Percentiles rank a stretch among this genome's conserved stretches.
Evolutionary conservation across 2,329 filamentous ascomycete genomes (phyloP).

Genomic region (Ophiocordyceps sinensis): DNA sequence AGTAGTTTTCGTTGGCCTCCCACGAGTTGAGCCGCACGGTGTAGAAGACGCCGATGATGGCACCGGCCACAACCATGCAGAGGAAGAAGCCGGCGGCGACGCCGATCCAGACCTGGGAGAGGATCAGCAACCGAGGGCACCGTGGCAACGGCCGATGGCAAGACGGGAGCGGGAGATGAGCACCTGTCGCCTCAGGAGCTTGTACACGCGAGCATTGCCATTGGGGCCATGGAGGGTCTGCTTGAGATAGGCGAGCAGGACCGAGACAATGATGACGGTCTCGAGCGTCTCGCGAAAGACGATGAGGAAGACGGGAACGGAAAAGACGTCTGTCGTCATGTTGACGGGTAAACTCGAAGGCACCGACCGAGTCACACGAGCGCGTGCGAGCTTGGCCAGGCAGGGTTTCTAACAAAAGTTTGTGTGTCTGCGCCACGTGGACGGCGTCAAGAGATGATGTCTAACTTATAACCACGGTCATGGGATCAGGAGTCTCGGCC

Average conservation of each 20-base stretch:
- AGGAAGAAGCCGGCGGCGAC: conserved; percentile 46
- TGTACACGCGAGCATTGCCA: conserved; percentile 48
- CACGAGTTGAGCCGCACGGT: conserved; percentile 51
- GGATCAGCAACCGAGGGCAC: background rate
- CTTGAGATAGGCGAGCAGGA: conserved; percentile 75
- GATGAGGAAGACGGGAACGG: conserved; percentile 77
- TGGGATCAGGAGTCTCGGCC: too few species aligned
- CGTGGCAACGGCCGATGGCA: conserved; percentile 21
- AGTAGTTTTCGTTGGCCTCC: conserved; percentile 56
- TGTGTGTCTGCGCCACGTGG: background rate
- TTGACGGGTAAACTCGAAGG: conserved; percentile 1
- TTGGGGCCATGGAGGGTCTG: conserved; percentile 56
- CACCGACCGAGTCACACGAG: background rate
- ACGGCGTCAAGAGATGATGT: too few species aligned
- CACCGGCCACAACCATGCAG: conserved; percentile 49
- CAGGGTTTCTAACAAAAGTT: too few species aligned
- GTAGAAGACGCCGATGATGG: conserved; percentile 62
- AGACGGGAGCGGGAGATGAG: background rate
- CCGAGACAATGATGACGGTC: conserved; percentile 71
- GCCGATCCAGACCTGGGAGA: conserved; percentile 45
- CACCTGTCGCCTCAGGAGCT: conserved; percentile 52
- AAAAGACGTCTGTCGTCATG: conserved; percentile 53
- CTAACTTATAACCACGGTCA: too few species aligned
- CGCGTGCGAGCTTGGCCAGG: background rate
- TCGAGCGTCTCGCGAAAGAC: conserved; percentile 78